These are phyloP conservation scores for Nakazawaea wickerhamii DNA, from an alignment of 805 yeast species.

Conservation along the genomic window DNA sequence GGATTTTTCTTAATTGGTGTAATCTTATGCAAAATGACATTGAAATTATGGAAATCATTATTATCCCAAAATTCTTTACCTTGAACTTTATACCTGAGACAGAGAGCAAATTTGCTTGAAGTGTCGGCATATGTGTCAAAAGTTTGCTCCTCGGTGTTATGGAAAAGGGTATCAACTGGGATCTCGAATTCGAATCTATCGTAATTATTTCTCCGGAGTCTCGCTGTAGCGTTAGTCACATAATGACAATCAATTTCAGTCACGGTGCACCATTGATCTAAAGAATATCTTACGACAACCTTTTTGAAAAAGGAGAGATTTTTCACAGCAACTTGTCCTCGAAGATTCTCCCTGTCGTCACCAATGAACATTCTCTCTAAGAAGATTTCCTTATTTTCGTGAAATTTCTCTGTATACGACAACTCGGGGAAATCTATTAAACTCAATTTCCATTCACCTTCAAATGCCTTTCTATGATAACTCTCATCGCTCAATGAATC, in stretches of 20 bases:
- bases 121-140: slow-evolving; percentile 1
- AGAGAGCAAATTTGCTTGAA: slow-evolving; percentile 33
- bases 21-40: slow-evolving; percentile 35
- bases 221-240: slow-evolving; percentile 47
- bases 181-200: slow-evolving; percentile 72
- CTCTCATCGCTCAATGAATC: slow-evolving; percentile 18
- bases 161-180: slow-evolving; percentile 38
- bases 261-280: slow-evolving; percentile 74
- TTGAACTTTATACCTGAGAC: slow-evolving; percentile 48
- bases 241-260: slow-evolving; percentile 62
- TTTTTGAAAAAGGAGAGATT: slow-evolving; percentile 66
- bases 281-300: slow-evolving; percentile 67
- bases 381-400: slow-evolving; percentile 41
- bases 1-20: slow-evolving; percentile 8
- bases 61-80: slow-evolving; percentile 73
- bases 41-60: slow-evolving; percentile 56
- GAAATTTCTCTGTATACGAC: slow-evolving; percentile 41
- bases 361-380: slow-evolving; percentile 60
- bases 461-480: slow-evolving; percentile 3
- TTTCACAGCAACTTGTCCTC: slow-evolving; percentile 75
- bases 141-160: slow-evolving; percentile 17
- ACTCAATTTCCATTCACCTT: slow-evolving; percentile 40
- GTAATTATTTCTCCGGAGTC: slow-evolving; percentile 44
- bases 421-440: slow-evolving; percentile 36
- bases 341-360: slow-evolving; percentile 48